Percentiles rank a stretch among this genome's conserved stretches.
Conservation (phyloP, 2,329 filamentous ascomycete genomes). For the Talaromyces marneffei region DNA sequence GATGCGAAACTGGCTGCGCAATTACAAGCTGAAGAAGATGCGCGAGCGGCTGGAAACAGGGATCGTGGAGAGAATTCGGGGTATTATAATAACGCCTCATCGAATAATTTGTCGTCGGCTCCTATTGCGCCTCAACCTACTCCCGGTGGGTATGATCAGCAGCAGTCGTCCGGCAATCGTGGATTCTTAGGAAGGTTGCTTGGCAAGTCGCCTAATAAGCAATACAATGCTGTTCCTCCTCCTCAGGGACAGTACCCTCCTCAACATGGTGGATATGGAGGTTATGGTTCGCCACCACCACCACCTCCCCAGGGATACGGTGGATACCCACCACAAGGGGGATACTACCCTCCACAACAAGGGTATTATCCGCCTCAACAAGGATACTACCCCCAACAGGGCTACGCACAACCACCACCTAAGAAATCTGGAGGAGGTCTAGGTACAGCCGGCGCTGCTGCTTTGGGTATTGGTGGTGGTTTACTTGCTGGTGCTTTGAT, state of each 20-base stretch:
- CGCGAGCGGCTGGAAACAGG: slow-evolving; percentile 41
- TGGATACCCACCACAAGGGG: slow-evolving; percentile 16
- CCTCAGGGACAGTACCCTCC: slow-evolving; percentile 5
- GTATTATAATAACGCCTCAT: slow-evolving; percentile 39
- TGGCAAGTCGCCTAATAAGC: slow-evolving; percentile 7
- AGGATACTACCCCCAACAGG: slow-evolving; percentile 22
- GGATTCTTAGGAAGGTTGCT: slow-evolving; percentile 17
- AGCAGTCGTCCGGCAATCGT: neutral
- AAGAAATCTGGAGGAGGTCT: slow-evolving; percentile 41
- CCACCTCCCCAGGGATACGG: slow-evolving; percentile 22
- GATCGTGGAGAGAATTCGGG: slow-evolving; percentile 38
- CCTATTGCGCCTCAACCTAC: slow-evolving; percentile 1
- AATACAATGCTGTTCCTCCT: neutral
- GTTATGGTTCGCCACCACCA: slow-evolving; percentile 9
- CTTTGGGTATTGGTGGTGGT: slow-evolving; percentile 74
- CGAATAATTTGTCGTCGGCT: slow-evolving; percentile 15
- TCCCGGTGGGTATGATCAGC: slow-evolving; percentile 4
- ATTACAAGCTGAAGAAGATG: slow-evolving; percentile 79
- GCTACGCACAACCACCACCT: slow-evolving; percentile 29
- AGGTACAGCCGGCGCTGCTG: slow-evolving; percentile 67
- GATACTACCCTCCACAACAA: slow-evolving; percentile 25
- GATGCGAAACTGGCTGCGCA: slow-evolving; percentile 70
- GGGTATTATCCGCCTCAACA: slow-evolving; percentile 28
- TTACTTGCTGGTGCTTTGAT: slow-evolving; percentile 71
- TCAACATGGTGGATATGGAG: slow-evolving; percentile 4